These are phyloP conservation scores for Talaromyces funiculosus DNA, from an alignment of 2,329 filamentous ascomycete genomes.

Conservation along the genomic window DNA sequence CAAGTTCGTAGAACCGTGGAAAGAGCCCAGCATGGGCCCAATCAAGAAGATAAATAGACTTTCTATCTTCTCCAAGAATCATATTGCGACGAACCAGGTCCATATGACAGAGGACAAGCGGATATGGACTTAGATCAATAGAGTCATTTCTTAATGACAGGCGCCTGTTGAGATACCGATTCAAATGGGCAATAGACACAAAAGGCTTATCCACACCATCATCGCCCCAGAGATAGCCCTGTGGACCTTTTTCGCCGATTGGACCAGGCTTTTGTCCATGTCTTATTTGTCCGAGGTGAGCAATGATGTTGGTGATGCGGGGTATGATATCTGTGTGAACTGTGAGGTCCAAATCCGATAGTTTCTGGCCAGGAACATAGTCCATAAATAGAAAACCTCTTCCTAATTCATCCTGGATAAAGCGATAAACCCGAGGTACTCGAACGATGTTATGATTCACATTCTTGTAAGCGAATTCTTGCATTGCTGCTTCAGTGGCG, in stretches of 20 bases:
- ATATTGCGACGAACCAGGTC: conserved; percentile 25
- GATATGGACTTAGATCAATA: conserved; percentile 19
- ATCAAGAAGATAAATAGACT: conserved; percentile 21
- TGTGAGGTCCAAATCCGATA: conserved; percentile 15
- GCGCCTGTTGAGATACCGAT: conserved; percentile 7
- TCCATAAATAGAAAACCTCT: conserved; percentile 23
- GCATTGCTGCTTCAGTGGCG: conserved; percentile 18
- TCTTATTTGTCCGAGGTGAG: conserved; percentile 16
- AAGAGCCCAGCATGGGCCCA: conserved; percentile 23
- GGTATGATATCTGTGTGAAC: conserved; percentile 13
- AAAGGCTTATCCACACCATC: conserved; percentile 15
- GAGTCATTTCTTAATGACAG: conserved; percentile 16
- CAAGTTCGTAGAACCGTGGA: conserved; percentile 21
- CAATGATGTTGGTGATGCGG: conserved; percentile 17
- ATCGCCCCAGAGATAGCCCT: conserved; percentile 22
- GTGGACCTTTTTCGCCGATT: conserved; percentile 16
- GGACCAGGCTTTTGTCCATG: conserved; percentile 16
- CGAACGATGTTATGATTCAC: conserved; percentile 17
- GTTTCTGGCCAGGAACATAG: conserved; percentile 18
- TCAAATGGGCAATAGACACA: conserved; percentile 6
- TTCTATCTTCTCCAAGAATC: conserved; percentile 19
- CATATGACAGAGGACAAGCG: conserved; percentile 24
- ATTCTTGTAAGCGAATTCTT: conserved; percentile 18
- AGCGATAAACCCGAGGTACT: conserved; percentile 20
- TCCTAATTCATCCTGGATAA: conserved; percentile 15